Percentiles rank a stretch among this genome's conserved stretches.
These are phyloP conservation scores for Larix sibirica DNA, from an alignment of 83 land plant genomes.

Conservation along the genomic window DNA sequence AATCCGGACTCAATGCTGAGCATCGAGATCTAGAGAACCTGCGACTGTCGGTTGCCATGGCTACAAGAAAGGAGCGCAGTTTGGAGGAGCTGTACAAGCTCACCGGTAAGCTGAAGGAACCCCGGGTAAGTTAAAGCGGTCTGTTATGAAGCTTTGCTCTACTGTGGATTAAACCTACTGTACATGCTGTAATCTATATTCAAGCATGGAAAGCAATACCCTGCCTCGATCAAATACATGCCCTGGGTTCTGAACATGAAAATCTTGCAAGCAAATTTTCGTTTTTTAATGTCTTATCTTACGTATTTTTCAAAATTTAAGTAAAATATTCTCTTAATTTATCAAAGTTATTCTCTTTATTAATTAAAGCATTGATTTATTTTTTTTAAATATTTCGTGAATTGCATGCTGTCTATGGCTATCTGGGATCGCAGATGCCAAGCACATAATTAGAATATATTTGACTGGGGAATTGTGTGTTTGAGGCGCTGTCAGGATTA, in stretches of 20 bases:
- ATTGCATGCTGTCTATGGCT: background rate
- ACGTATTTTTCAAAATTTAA: too few relatives aligned
- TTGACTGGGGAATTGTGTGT: background rate
- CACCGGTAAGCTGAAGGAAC: background rate
- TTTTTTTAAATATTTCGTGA: background rate
- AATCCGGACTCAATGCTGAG: background rate
- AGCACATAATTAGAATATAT: background rate
- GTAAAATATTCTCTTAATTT: too few relatives aligned
- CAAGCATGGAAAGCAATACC: background rate
- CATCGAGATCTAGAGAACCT: conserved; percentile 2
- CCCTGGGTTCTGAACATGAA: background rate
- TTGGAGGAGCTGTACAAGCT: conserved; percentile 6
- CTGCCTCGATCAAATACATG: background rate
- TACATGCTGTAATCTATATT: background rate
- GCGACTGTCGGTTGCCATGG: background rate
- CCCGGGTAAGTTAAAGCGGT: background rate
- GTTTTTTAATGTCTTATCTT: too few relatives aligned
- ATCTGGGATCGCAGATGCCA: background rate
- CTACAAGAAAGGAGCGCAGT: conserved; percentile 3
- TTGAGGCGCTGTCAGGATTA: background rate
- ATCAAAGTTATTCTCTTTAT: background rate
- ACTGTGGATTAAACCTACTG: background rate
- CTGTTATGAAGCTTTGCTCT: background rate
- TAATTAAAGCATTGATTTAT: background rate
- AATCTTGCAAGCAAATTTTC: background rate